These are phyloP conservation scores for Arthonia radiata DNA, from an alignment of 495 filamentous ascomycete species.

Conservation along the genomic window DNA sequence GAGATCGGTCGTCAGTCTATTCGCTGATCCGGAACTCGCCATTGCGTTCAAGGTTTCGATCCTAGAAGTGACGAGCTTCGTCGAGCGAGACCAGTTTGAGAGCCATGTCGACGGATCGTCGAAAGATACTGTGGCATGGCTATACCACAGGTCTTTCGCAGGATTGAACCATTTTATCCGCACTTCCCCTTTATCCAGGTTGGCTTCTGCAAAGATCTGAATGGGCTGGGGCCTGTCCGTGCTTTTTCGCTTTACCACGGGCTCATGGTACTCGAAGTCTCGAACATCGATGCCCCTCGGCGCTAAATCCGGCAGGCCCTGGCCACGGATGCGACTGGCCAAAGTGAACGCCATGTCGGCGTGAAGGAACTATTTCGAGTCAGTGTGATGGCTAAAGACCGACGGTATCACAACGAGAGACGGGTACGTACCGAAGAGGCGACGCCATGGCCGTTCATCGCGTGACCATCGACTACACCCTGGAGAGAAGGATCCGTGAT, in stretches of 20 bases:
- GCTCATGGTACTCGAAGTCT: too few species aligned
- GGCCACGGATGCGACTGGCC: conserved; percentile 1
- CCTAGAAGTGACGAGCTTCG: conserved; percentile 12
- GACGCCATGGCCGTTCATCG: conserved; percentile 17
- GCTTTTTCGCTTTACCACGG: conserved; percentile 8
- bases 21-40: conserved; percentile 9
- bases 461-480: conserved; percentile 12
- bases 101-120: conserved; percentile 7
- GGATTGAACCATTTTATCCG: conserved; percentile 13
- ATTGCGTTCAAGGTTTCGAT: conserved; percentile 10
- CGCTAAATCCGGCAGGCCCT: background rate
- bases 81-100: conserved; percentile 7
- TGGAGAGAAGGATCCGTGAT: too few species aligned
- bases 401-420: too few species aligned
- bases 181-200: conserved; percentile 8
- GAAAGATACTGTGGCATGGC: conserved; percentile 9
- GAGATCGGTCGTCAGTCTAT: conserved; percentile 9
- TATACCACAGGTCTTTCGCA: conserved; percentile 5
- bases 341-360: conserved; percentile 12
- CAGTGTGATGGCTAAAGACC: background rate
- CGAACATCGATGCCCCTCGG: too few species aligned
- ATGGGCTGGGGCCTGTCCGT: conserved; percentile 13
- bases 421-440: conserved; percentile 15
- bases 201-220: conserved; percentile 8
- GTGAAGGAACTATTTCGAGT: conserved; percentile 1